Evolutionary conservation across 495 filamentous ascomycete species (phyloP), one percentile per base, ranked within the genome.

Genomic region (Hypoxylon intermedium): DNA sequence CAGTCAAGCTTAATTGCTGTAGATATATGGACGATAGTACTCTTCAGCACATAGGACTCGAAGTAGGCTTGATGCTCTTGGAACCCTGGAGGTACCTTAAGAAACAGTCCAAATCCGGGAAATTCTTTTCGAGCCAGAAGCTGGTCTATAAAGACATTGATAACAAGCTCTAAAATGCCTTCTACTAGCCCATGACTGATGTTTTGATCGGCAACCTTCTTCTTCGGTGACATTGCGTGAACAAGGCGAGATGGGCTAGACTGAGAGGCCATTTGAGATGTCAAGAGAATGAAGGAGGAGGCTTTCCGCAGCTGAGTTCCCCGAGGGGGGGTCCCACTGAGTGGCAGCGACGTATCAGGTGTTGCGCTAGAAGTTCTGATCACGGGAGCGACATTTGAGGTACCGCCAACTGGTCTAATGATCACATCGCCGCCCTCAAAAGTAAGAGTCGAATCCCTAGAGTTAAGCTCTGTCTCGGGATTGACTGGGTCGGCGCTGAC

Each of bases 41-140:
- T 88, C 26, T 84, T 83, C 12, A 97, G 78, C 9, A 98, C 72
- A 74, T 93, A 97, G 0, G 95, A 95, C 70, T 93, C 90, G 66
- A 98, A 97, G 69, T 90, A 93, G 4, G 92, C 92, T 60, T 96
- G 92, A 61, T 97, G 90, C 66, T 97, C 93, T 65, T 91, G 83
- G 67, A 93, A 96, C 1, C 93, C 92, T 3, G 94, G 89, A 2
- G 94, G 94, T 1, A 92, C 85, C 69, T 94, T 96, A n/a, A 90
- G 75, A 65, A 90, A 94, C 21, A 98, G 74, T 0, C 90, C 90
- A 47, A 98, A 88, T 2, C 95, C 93, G 2, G 89, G 79, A 66
- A 97, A 98, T 21, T 98, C 92, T 71, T 96, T 93, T 26, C 89
- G 85, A 28, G 82, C 79, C 34, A 96, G 78, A 0, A 98, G 72